Evolutionary conservation across 2,329 filamentous ascomycete genomes (phyloP).

Genomic region (Arthrobotrys sphaeroides): DNA sequence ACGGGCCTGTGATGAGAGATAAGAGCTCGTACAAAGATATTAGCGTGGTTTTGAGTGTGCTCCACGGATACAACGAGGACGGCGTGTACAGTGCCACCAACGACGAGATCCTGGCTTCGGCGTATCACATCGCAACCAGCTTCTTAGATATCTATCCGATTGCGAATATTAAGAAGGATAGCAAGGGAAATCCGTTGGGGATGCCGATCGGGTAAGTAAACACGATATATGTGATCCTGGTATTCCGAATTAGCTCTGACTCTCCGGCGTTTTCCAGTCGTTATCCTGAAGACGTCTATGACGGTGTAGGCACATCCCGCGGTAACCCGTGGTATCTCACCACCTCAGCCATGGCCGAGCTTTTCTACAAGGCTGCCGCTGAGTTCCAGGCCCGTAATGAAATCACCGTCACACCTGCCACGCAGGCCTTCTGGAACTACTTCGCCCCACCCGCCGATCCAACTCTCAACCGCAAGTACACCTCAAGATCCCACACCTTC

Average conservation of each 20-base stretch:
- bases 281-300: slow-evolving; percentile 78
- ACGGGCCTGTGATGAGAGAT: slow-evolving; percentile 41
- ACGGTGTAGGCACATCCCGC: slow-evolving; percentile 66
- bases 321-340: slow-evolving; percentile 81
- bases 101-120: slow-evolving; percentile 40
- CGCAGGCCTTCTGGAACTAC: slow-evolving; percentile 73
- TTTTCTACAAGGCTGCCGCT: slow-evolving; percentile 78
- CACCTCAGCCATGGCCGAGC: slow-evolving; percentile 80
- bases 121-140: slow-evolving; percentile 49
- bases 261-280: slow-evolving; percentile 69
- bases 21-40: slow-evolving; percentile 52
- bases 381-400: slow-evolving; percentile 73
- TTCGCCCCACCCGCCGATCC: slow-evolving; percentile 28
- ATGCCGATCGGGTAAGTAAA: slow-evolving; percentile 58
- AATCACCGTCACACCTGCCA: slow-evolving; percentile 72
- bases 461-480: slow-evolving; percentile 23
- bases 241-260: slow-evolving; percentile 1
- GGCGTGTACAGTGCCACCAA: slow-evolving; percentile 38
- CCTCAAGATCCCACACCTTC: slow-evolving; percentile 35
- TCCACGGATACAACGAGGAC: slow-evolving; percentile 43
- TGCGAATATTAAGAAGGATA: slow-evolving; percentile 26
- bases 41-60: slow-evolving; percentile 42
- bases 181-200: slow-evolving; percentile 45
- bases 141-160: slow-evolving; percentile 48
- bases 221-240: neutral